phyloP scores from a whole-genome alignment of 441 rosid genomes.

The Capsella rubella region DNA sequence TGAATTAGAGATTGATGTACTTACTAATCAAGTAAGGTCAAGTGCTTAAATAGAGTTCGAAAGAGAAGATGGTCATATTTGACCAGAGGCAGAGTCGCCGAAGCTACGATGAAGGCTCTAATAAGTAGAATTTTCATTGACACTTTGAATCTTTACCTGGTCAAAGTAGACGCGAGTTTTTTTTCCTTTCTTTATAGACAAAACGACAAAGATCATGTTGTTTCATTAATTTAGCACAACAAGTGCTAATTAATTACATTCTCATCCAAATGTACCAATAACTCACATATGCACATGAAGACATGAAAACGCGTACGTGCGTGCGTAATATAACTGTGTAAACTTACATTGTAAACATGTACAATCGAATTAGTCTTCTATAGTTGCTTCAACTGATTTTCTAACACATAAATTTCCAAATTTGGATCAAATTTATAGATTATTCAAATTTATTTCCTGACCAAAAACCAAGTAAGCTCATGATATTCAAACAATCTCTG shows the following conservation, averaged over 20 bases:
- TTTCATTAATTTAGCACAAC: neutral
- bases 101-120: constrained; percentile 15
- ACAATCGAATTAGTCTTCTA: neutral
- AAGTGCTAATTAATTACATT: neutral
- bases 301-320: neutral
- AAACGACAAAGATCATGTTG: constrained; percentile 37
- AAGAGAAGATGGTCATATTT: constrained; percentile 34
- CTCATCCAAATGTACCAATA: constrained; percentile 18
- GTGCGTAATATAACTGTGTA: neutral
- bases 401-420: too few relatives aligned
- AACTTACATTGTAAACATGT: neutral
- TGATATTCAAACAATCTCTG: constrained; percentile 10
- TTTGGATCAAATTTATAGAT: neutral
- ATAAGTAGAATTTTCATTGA: neutral
- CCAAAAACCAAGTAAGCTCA: neutral
- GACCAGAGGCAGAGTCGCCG: constrained; percentile 29
- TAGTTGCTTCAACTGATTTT: too few relatives aligned
- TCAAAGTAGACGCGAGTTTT: constrained; percentile 31
- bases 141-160: constrained; percentile 23
- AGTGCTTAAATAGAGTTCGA: constrained; percentile 33
- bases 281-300: neutral
- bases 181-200: too few relatives aligned
- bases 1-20: constrained; percentile 28
- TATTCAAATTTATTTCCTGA: neutral
- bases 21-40: neutral